Evolutionary conservation across 129 eudicot genomes (phyloP).

Genomic region (Oenanthe sinensis): DNA sequence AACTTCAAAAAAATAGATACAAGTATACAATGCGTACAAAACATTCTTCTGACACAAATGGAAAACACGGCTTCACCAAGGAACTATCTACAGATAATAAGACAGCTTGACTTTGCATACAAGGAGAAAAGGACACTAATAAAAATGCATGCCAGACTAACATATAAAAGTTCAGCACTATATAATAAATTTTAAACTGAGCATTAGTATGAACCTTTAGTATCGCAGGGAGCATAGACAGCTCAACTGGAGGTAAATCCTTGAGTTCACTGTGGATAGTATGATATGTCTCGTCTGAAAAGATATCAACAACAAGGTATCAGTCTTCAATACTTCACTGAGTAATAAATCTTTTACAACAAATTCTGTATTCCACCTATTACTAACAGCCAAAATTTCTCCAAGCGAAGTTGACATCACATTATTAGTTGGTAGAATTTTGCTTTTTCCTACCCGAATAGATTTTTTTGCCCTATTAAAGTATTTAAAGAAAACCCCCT

Average conservation of each 20-base stretch:
- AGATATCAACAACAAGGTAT: slow-evolving; percentile 17
- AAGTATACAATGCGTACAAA: not conserved
- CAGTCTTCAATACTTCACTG: slow-evolving; percentile 7
- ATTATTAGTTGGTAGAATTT: not conserved
- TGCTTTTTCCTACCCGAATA: not conserved
- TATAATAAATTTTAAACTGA: not conserved
- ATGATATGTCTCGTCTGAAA: slow-evolving; percentile 72
- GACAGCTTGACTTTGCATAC: not conserved
- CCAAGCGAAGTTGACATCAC: not conserved
- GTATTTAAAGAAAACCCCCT: not conserved
- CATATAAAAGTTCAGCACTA: not conserved
- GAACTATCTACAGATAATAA: not conserved
- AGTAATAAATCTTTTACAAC: not conserved
- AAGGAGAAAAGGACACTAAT: not conserved
- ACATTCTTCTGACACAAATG: not conserved
- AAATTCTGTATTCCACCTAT: not conserved
- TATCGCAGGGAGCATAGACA: slow-evolving; percentile 76
- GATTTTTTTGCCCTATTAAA: not conserved
- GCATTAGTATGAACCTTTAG: slow-evolving; percentile 51
- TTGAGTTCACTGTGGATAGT: slow-evolving; percentile 65
- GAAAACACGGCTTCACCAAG: not conserved
- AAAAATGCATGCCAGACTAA: not conserved
- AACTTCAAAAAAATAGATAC: not conserved
- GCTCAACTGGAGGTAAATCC: slow-evolving; percentile 96
- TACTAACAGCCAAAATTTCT: not conserved